Base-by-base conservation (phyloP, 768 basidiomycete species). In the Gelatoporia subvermispora region DNA sequence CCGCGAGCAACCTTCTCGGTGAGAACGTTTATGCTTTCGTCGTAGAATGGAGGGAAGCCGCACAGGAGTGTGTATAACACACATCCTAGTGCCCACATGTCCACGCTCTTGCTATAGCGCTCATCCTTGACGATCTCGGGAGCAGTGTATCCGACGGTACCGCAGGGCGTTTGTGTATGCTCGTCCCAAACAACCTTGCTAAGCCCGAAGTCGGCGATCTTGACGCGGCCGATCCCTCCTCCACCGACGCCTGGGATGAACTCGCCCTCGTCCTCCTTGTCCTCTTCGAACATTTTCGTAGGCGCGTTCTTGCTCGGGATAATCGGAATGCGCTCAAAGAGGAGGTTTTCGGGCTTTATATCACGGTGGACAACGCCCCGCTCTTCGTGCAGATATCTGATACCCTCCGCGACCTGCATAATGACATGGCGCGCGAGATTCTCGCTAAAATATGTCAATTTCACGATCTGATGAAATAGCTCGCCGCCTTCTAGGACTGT, bases 51-150 rank as follows among this genome's bases (percentile, higher is more conserved):
- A 40, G 88, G 89, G 68, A 97, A 96, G 45, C 96, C 96, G 60
- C 96, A 98, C 17, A 99, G 82, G 2, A 98, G 76, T 2, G 96
- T 99, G 70, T 99, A 99, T 1, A 99, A 76, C n/a, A 99, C 96
- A 66, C 96, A 99, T 35, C 96, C 96, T 34, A 99, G 72, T 2
- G 96, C 96, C 96, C 96, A 99, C 96, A 98, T 97, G 64, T 99
- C 96, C 47, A 98, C 95, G 60, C 88, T 92, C 69, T 93, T 94
- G 65, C 83, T 88, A 65, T 95, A 95, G 23, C 93, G 79, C 70
- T 99, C 95, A 63, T 98, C 96, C 70, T 97, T 98, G 59, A 99
- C 96, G 52, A 99, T 99, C 70, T 99, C 96, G 4, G 96, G 96
- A 5, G 96, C 96, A 2, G 96, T 99, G 68, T 99, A 99, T 18